Evolutionary conservation across 1,284 basidiomycete species (phyloP).

Genomic region (Mixia osmundae): DNA sequence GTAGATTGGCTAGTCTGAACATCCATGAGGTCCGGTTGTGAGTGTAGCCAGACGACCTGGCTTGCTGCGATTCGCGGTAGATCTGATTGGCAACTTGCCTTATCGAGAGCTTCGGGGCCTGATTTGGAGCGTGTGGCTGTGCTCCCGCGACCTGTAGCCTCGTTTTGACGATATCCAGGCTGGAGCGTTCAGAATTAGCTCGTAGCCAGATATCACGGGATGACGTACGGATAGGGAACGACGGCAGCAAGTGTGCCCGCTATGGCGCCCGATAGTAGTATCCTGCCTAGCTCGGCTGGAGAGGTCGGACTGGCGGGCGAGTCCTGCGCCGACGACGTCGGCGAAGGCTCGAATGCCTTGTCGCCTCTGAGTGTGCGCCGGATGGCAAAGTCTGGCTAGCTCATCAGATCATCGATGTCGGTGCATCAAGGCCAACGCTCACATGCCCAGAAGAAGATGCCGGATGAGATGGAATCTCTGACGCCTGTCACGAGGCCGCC

Average conservation of each 20-base stretch:
- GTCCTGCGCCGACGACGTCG: slow-evolving; percentile 2
- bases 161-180: slow-evolving; percentile 18
- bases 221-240: slow-evolving; percentile 16
- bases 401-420: neutral
- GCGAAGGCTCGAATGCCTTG: slow-evolving; percentile 7
- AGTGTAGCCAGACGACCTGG: too few relatives aligned
- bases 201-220: neutral
- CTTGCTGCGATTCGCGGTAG: too few relatives aligned
- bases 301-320: slow-evolving; percentile 4
- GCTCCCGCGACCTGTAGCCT: too few relatives aligned
- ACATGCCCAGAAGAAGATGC: slow-evolving; percentile 18
- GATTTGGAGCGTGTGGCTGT: too few relatives aligned
- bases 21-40: too few relatives aligned
- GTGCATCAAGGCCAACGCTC: neutral
- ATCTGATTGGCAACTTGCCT: too few relatives aligned
- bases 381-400: slow-evolving; percentile 13
- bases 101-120: too few relatives aligned
- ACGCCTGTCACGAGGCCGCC: slow-evolving; percentile 19
- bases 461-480: slow-evolving; percentile 16
- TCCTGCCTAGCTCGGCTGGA: slow-evolving; percentile 13
- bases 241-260: slow-evolving; percentile 16
- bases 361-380: slow-evolving; percentile 13
- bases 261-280: slow-evolving; percentile 16
- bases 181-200: neutral
- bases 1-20: too few relatives aligned